phyloP scores from a whole-genome alignment of 257 asterid genomes.

The Cynanchum wilfordii region DNA sequence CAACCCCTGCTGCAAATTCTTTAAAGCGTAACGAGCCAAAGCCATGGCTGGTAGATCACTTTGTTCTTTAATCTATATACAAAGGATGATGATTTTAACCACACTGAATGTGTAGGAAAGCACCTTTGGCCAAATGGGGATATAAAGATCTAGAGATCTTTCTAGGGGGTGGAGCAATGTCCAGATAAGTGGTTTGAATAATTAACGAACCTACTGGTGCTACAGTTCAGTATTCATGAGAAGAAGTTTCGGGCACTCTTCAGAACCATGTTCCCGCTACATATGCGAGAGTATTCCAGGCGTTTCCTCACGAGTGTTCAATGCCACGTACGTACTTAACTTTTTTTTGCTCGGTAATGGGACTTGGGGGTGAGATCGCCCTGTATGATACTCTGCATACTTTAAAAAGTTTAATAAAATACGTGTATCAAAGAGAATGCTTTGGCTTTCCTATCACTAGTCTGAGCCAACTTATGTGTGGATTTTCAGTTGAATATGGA shows the following conservation, averaged over 20 bases:
- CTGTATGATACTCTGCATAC: not conserved
- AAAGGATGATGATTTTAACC: not conserved
- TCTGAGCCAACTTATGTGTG: not conserved
- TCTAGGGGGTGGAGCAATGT: not conserved
- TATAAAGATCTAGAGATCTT: slow-evolving; percentile 7
- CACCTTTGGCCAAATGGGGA: not conserved
- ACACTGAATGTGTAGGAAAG: not conserved
- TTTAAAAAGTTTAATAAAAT: not conserved
- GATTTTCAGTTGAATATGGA: not conserved
- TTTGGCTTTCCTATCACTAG: not conserved
- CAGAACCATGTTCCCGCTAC: not conserved
- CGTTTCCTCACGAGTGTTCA: not conserved
- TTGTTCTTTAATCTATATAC: not conserved
- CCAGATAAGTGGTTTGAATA: not conserved
- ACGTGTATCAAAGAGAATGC: not conserved
- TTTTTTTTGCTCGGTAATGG: not conserved
- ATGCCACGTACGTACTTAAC: not conserved
- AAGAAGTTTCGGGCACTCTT: slow-evolving; percentile 3
- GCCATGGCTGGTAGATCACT: slow-evolving; percentile 18
- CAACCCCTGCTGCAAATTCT: slow-evolving; percentile 21
- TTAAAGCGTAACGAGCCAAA: slow-evolving; percentile 27
- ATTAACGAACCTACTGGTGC: not conserved
- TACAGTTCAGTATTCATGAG: not conserved
- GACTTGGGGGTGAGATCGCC: not conserved
- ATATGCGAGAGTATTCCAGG: not conserved